Conservation (phyloP, 2,329 filamentous ascomycete genomes). For the Cladorrhinum sp. region DNA sequence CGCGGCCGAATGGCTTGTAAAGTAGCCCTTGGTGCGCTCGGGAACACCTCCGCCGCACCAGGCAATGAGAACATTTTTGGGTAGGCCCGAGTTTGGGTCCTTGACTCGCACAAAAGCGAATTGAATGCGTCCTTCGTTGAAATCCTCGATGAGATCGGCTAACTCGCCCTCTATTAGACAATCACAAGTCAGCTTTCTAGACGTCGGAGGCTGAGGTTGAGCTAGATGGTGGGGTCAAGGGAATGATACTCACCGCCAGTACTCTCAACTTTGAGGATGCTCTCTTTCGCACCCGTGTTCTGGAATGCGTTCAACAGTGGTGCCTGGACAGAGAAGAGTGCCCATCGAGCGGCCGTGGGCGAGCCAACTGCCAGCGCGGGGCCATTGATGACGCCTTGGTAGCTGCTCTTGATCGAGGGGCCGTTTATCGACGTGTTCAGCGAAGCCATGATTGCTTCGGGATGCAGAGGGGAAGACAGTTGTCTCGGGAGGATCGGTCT, state of each 20-base stretch:
- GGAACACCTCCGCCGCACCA: slow-evolving; percentile 98
- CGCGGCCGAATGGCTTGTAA: slow-evolving; percentile 86
- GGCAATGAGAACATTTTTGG: slow-evolving; percentile 89
- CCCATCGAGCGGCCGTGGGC: slow-evolving; percentile 87
- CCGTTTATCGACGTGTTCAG: slow-evolving; percentile 78
- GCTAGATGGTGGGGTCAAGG: neutral
- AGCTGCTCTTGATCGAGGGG: slow-evolving; percentile 81
- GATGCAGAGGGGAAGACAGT: neutral
- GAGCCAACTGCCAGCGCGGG: slow-evolving; percentile 57
- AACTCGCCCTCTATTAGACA: slow-evolving; percentile 77
- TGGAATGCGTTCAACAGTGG: slow-evolving; percentile 93
- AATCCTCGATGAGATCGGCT: slow-evolving; percentile 85
- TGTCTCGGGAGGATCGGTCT: neutral
- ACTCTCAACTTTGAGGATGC: slow-evolving; percentile 88
- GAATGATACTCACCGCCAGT: slow-evolving; percentile 65
- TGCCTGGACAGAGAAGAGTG: slow-evolving; percentile 87
- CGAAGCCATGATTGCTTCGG: slow-evolving; percentile 61
- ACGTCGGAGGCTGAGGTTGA: neutral
- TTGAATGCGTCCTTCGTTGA: slow-evolving; percentile 93
- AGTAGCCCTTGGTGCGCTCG: slow-evolving; percentile 98
- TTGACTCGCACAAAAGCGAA: slow-evolving; percentile 97
- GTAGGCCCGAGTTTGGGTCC: slow-evolving; percentile 83
- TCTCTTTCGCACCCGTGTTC: slow-evolving; percentile 82
- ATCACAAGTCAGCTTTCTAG: slow-evolving; percentile 7
- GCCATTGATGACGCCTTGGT: slow-evolving; percentile 56